A percentile compares a stretch with the other conserved stretches of the same genome.
Conservation (phyloP, 176 grass and related monocot genomes). For the Avena eriantha region DNA sequence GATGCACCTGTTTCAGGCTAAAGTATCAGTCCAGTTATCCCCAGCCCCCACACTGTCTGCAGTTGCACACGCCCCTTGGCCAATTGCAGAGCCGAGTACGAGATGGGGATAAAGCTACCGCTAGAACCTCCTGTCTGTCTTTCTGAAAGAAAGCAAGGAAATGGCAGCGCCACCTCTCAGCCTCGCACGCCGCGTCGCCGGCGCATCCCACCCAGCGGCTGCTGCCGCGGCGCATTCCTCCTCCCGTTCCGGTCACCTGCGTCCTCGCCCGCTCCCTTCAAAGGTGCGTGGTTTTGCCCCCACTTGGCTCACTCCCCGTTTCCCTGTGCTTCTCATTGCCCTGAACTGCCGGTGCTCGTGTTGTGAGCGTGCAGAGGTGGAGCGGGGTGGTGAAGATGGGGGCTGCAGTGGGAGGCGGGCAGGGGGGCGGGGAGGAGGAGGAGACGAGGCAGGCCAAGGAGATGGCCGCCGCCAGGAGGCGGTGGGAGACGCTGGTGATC, state of each 20-base stretch:
- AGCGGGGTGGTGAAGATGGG: conserved; percentile 62
- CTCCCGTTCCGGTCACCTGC: neutral
- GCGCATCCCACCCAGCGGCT: neutral
- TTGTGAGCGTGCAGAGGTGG: conserved; percentile 49
- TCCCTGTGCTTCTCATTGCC: neutral
- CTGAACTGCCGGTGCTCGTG: neutral
- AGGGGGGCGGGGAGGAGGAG: conserved; percentile 71
- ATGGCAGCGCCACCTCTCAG: conserved; percentile 54
- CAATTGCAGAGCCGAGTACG: conserved; percentile 45
- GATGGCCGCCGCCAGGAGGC: conserved; percentile 85
- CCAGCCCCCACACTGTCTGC: neutral
- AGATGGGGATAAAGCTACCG: conserved; percentile 43
- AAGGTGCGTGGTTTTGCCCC: conserved; percentile 11
- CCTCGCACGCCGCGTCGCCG: conserved; percentile 27
- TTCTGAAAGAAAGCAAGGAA: neutral
- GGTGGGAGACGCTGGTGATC: conserved; percentile 88
- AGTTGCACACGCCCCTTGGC: neutral
- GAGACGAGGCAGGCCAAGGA: conserved; percentile 86
- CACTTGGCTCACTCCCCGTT: neutral
- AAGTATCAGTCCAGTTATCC: conserved; percentile 6
- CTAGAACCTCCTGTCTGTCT: conserved; percentile 17
- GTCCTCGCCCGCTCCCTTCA: conserved; percentile 26
- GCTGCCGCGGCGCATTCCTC: conserved; percentile 3
- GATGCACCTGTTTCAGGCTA: neutral
- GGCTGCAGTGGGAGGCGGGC: conserved; percentile 57